phyloP scores from a whole-genome alignment of 305 asterid species.

The Solanum hybrid region DNA sequence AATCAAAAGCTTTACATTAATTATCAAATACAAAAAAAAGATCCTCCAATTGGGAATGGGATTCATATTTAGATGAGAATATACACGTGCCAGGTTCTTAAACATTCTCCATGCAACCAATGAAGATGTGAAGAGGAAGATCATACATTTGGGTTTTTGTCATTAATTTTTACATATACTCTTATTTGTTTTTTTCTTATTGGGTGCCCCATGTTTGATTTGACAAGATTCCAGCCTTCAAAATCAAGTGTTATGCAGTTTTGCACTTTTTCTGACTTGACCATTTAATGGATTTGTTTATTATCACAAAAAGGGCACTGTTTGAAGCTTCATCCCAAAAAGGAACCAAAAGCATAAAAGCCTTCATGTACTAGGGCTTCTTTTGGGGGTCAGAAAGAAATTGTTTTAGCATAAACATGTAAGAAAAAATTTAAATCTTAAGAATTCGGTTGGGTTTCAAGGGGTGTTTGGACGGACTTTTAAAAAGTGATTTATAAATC shows the following conservation, averaged over 20 bases:
- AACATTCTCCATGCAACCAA: slow-evolving; percentile 17
- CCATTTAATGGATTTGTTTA: slow-evolving; percentile 10
- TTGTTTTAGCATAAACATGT: not conserved
- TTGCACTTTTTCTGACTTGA: slow-evolving; percentile 16
- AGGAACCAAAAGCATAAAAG: not conserved
- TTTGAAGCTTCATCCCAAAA: not conserved
- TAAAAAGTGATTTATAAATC: not conserved
- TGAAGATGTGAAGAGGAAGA: slow-evolving; percentile 12
- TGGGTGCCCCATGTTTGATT: slow-evolving; percentile 22
- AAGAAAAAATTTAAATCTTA: not conserved
- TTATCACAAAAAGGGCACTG: not conserved
- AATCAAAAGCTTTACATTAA: slow-evolving; percentile 9
- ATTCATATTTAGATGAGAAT: slow-evolving; percentile 9
- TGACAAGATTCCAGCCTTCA: slow-evolving; percentile 63
- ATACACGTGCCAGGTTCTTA: slow-evolving; percentile 32
- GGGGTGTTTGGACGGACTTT: not conserved
- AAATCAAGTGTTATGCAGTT: slow-evolving; percentile 17
- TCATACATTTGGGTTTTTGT: slow-evolving; percentile 16
- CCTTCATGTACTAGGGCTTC: not conserved
- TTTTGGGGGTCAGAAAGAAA: not conserved
- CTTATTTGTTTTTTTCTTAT: not conserved
- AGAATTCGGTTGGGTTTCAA: not conserved
- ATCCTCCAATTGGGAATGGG: slow-evolving; percentile 30
- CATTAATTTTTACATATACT: not conserved
- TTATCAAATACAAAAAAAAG: not conserved